A percentile compares a stretch with the other conserved stretches of the same genome.
Conservation (phyloP, 148 eudicot genomes). For the Pharnaceum exiguum region DNA sequence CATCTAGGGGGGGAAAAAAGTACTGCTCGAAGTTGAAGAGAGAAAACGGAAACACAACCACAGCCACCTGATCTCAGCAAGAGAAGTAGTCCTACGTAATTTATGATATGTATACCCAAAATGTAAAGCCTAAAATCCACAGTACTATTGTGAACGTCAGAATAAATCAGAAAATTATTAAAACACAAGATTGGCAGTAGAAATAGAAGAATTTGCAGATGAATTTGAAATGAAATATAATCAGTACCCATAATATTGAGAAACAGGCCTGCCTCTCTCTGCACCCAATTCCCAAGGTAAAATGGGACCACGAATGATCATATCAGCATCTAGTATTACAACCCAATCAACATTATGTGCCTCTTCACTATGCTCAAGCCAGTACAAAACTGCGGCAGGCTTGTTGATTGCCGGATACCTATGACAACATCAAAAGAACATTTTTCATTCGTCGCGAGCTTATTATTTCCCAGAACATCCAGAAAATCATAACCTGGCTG, state of each 20-base stretch:
- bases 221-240: background rate
- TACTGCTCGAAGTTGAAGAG: no score
- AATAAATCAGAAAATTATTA: no score
- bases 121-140: no score
- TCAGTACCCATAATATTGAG: constrained; percentile 88
- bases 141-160: no score
- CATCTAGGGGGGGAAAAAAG: no score
- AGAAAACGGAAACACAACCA: no score
- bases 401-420: constrained; percentile 99
- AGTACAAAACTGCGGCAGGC: constrained; percentile 86
- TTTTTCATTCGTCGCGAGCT: background rate
- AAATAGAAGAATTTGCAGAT: background rate
- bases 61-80: no score
- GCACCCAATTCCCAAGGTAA: constrained; percentile 95
- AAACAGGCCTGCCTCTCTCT: constrained; percentile 88
- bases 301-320: constrained; percentile 90
- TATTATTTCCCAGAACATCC: no score
- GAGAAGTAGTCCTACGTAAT: no score
- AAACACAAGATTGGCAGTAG: background rate
- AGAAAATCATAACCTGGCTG: no score
- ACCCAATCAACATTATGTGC: constrained; percentile 95
- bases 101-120: no score
- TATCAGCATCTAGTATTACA: constrained; percentile 87
- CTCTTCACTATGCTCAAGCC: constrained; percentile 82
- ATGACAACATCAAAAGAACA: constrained; percentile 7